Percentiles rank a stretch among this genome's conserved stretches.
Evolutionary conservation across 169 alveolate species (phyloP).

Genomic region (Eimeria acervulina): DNA sequence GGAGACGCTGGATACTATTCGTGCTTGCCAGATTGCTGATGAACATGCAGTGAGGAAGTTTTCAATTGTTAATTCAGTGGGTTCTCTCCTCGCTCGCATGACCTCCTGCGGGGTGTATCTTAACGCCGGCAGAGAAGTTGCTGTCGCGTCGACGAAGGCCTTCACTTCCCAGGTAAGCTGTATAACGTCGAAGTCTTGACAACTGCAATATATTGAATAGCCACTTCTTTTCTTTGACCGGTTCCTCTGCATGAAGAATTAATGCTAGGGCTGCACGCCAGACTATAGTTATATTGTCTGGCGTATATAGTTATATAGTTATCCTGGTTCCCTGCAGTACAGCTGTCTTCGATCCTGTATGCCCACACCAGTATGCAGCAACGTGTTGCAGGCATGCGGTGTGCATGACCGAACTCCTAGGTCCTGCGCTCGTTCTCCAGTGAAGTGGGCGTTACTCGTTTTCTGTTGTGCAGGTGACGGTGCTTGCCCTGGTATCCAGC

Average conservation of each 20-base stretch:
- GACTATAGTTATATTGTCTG: no score
- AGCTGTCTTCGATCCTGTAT: neutral
- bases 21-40: slow-evolving; percentile 89
- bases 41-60: slow-evolving; percentile 90
- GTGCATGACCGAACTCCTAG: neutral
- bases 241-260: neutral
- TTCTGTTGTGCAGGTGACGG: slow-evolving; percentile 87
- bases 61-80: slow-evolving; percentile 96
- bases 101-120: slow-evolving; percentile 96
- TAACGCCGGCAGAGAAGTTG: slow-evolving; percentile 97
- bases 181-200: neutral
- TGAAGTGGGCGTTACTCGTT: neutral
- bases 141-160: slow-evolving; percentile 98
- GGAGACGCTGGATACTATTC: slow-evolving; percentile 97
- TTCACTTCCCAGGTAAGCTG: slow-evolving; percentile 95
- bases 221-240: neutral
- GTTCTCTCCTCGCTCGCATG: slow-evolving; percentile 94
- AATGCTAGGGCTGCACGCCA: neutral
- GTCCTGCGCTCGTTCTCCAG: neutral
- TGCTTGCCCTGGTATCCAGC: slow-evolving; percentile 90
- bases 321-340: neutral
- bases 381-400: neutral
- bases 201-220: neutral
- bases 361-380: neutral
- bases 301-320: no score